Evolutionary conservation across 164 flowering plant species (phyloP).

Genomic region (Cinnamomum micranthum): DNA sequence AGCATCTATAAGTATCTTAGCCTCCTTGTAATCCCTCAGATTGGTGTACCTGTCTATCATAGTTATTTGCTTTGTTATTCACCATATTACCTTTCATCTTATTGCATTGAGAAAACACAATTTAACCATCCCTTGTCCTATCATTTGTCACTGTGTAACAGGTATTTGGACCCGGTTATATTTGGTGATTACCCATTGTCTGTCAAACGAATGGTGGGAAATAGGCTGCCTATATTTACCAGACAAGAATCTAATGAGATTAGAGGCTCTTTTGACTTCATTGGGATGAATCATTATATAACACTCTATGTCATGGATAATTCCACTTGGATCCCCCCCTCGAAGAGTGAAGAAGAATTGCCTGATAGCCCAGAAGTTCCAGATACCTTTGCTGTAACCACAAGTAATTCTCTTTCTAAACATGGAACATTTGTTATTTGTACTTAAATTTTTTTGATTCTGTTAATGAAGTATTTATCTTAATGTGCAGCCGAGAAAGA

Average conservation of each 20-base stretch:
- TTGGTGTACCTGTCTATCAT: background rate
- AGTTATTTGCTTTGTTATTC: background rate
- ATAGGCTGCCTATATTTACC: conserved; percentile 22
- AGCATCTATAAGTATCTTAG: too few species aligned
- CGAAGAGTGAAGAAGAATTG: conserved; percentile 1
- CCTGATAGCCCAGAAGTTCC: conserved; percentile 19
- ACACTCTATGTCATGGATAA: conserved; percentile 24
- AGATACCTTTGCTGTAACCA: conserved; percentile 21
- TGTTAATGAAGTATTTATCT: background rate
- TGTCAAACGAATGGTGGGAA: conserved; percentile 18
- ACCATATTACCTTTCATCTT: background rate
- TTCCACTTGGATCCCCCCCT: conserved; percentile 14
- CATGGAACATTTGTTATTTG: background rate
- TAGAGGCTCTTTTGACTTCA: conserved; percentile 27
- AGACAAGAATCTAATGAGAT: conserved; percentile 19
- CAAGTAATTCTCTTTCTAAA: conserved; percentile 12
- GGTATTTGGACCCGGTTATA: conserved; percentile 24
- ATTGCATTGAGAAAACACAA: background rate
- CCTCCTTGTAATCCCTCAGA: too few species aligned
- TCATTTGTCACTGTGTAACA: background rate
- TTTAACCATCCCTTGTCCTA: background rate
- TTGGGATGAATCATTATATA: conserved; percentile 25
- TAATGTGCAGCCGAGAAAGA: conserved; percentile 18
- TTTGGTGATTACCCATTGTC: conserved; percentile 27
- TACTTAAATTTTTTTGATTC: background rate